Evolutionary conservation across 257 asterid genomes (phyloP).

Genomic region (Paulownia fortunei): DNA sequence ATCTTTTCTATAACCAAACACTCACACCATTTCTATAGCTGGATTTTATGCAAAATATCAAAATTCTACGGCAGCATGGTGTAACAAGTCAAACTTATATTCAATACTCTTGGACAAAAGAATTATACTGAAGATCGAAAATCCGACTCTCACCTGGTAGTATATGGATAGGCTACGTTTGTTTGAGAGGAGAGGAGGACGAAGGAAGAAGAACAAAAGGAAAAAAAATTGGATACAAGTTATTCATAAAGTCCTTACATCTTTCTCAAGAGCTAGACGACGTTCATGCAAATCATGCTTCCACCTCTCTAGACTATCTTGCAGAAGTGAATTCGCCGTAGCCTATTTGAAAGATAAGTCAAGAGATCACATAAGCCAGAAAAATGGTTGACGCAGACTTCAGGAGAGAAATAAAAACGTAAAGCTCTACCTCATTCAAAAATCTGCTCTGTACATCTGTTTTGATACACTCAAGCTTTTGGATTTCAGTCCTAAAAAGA

Average conservation of each 20-base stretch:
- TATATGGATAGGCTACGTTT: conserved; percentile 5
- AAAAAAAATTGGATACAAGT: background rate
- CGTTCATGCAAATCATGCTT: conserved; percentile 74
- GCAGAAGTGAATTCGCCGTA: conserved; percentile 56
- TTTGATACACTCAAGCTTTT: conserved; percentile 66
- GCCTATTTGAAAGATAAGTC: conserved; percentile 49
- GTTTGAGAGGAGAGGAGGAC: background rate
- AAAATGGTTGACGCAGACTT: conserved; percentile 11
- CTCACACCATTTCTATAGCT: background rate
- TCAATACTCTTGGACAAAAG: conserved; percentile 1
- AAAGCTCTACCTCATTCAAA: conserved; percentile 67
- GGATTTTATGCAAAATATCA: background rate
- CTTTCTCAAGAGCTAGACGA: conserved; percentile 86
- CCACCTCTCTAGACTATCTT: conserved; percentile 63
- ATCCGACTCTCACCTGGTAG: background rate
- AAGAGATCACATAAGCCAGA: conserved; percentile 24
- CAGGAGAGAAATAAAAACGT: conserved; percentile 16
- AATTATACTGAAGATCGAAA: conserved; percentile 13
- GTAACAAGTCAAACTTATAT: background rate
- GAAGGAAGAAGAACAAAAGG: background rate
- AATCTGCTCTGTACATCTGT: conserved; percentile 62
- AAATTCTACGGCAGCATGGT: background rate
- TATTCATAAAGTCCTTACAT: conserved; percentile 54
- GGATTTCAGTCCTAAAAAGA: conserved; percentile 67
- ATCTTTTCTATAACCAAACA: background rate